Evolutionary conservation across 495 filamentous ascomycete genomes (phyloP).

Genomic region (Elasticomyces elasticus): DNA sequence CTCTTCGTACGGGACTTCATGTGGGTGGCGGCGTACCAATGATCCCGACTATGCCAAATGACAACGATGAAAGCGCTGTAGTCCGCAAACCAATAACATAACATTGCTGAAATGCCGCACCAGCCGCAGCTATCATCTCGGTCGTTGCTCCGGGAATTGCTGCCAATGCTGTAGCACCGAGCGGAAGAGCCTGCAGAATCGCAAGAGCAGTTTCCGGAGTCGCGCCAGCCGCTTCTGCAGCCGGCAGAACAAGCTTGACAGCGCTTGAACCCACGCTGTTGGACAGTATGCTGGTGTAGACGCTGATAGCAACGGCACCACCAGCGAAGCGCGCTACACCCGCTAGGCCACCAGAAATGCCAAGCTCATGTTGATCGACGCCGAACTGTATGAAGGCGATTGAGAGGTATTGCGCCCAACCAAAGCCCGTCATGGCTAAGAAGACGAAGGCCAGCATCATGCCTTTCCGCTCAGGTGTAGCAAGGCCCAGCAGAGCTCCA

Average conservation of each 20-base stretch:
- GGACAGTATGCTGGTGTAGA: conserved; percentile 24
- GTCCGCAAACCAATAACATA: conserved; percentile 19
- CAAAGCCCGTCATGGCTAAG: conserved; percentile 21
- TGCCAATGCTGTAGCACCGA: conserved; percentile 15
- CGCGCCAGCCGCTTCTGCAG: conserved; percentile 23
- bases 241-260: conserved; percentile 12
- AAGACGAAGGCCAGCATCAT: conserved; percentile 32
- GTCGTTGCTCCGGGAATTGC: conserved; percentile 12
- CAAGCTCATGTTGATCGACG: conserved; percentile 25
- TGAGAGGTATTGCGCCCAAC: conserved; percentile 25
- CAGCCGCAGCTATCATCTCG: conserved; percentile 14
- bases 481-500: conserved; percentile 26
- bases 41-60: conserved; percentile 28
- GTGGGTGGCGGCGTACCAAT: too few relatives aligned
- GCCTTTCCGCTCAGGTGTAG: conserved; percentile 21
- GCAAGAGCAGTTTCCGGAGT: background rate
- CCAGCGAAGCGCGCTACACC: conserved; percentile 29
- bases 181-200: conserved; percentile 16
- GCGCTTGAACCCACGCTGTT: conserved; percentile 10
- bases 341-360: conserved; percentile 22
- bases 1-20: background rate
- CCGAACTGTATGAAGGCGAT: conserved; percentile 29
- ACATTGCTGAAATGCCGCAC: conserved; percentile 12
- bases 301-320: conserved; percentile 26
- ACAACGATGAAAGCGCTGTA: conserved; percentile 8